phyloP scores from a whole-genome alignment of 768 basidiomycete genomes.

The Russula olivacea region DNA sequence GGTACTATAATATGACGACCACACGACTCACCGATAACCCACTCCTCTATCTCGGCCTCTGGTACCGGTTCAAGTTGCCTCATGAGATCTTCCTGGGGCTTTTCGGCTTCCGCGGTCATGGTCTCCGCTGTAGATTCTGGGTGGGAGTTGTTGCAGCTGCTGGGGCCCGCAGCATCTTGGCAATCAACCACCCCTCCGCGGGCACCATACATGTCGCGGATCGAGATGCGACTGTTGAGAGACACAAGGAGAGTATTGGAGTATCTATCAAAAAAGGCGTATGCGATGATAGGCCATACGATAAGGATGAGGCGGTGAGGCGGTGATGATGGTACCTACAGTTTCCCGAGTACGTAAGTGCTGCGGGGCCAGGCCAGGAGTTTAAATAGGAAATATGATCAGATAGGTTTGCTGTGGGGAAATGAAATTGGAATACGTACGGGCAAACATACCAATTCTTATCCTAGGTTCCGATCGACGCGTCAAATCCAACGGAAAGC shows the following conservation, averaged over 20 bases:
- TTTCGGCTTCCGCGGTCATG: neutral
- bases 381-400: neutral
- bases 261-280: conserved; percentile 7
- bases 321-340: neutral
- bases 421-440: neutral
- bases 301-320: neutral
- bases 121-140: neutral
- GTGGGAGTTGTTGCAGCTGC: neutral
- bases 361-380: neutral
- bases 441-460: conserved; percentile 3
- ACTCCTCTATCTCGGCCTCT: neutral
- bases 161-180: neutral
- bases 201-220: neutral
- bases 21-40: neutral
- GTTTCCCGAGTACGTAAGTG: conserved; percentile 12
- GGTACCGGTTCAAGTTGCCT: neutral
- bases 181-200: neutral
- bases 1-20: neutral
- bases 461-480: neutral
- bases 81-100: neutral
- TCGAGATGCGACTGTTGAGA: conserved; percentile 24
- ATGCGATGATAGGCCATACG: neutral
- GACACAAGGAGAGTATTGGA: conserved; percentile 30
- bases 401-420: too few species aligned
- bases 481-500: neutral